These are phyloP conservation scores for Potentilla sterilis DNA, from an alignment of 306 rosid genomes.

Conservation along the genomic window DNA sequence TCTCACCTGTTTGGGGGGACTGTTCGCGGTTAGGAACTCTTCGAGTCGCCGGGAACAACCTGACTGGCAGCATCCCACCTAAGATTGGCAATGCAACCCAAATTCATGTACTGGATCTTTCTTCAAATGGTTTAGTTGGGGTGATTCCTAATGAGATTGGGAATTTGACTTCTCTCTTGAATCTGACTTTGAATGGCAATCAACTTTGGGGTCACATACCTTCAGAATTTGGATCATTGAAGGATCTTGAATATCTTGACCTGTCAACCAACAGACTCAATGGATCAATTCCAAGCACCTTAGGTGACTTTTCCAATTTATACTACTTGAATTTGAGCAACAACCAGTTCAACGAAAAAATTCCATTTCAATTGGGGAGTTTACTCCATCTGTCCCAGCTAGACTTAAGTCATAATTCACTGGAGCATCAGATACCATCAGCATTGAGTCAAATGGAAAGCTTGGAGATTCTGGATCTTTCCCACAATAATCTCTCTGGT, in stretches of 20 bases:
- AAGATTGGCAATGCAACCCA: conserved; percentile 23
- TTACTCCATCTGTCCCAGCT: conserved; percentile 12
- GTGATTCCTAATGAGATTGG: conserved; percentile 10
- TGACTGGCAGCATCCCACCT: conserved; percentile 27
- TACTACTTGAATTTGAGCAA: conserved; percentile 23
- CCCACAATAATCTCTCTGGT: conserved; percentile 35
- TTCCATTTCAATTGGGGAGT: conserved; percentile 23
- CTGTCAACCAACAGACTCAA: conserved; percentile 22
- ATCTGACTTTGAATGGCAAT: not conserved
- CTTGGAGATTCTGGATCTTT: conserved; percentile 18
- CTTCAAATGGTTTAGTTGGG: conserved; percentile 25
- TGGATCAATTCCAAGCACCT: conserved; percentile 14
- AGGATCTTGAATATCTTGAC: conserved; percentile 18
- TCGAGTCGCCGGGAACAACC: conserved; percentile 27
- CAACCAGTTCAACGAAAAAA: conserved; percentile 12
- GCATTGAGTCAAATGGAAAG: conserved; percentile 9
- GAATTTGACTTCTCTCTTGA: not conserved
- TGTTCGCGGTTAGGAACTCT: conserved; percentile 28
- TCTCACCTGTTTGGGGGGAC: conserved; percentile 24
- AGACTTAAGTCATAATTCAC: conserved; percentile 28
- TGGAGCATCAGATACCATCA: conserved; percentile 28
- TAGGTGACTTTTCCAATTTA: conserved; percentile 20
- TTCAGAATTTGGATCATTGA: not conserved
- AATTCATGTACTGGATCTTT: conserved; percentile 5
- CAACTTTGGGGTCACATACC: conserved; percentile 15